Evolutionary conservation across 495 filamentous ascomycete species (phyloP).

Genomic region (Bacidia gigantensis): DNA sequence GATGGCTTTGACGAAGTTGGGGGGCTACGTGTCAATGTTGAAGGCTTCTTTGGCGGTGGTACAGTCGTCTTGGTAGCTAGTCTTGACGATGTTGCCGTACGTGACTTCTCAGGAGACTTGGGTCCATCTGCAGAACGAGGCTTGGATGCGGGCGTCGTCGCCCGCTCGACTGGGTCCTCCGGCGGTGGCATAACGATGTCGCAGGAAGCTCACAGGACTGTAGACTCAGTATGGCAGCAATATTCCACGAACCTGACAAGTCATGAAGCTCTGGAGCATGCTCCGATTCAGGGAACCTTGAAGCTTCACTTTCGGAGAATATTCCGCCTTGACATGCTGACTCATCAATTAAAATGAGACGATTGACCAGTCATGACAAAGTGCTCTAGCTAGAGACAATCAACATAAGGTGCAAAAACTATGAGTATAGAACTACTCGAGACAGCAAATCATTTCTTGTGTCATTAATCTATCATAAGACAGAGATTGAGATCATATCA

Average conservation of each 20-base stretch:
- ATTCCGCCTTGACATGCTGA: too few species aligned
- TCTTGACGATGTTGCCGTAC: background rate
- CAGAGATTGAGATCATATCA: too few species aligned
- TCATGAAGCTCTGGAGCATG: background rate
- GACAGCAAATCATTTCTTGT: too few species aligned
- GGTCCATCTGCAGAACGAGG: conserved; percentile 1
- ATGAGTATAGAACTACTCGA: too few species aligned
- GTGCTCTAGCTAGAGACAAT: too few species aligned
- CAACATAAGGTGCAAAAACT: too few species aligned
- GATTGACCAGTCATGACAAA: too few species aligned
- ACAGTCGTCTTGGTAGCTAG: background rate
- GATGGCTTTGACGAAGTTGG: background rate
- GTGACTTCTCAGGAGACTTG: conserved; percentile 2
- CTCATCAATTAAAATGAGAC: too few species aligned
- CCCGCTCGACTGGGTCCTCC: background rate
- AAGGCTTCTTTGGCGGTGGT: conserved; percentile 1
- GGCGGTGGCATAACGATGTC: background rate
- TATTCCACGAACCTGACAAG: background rate
- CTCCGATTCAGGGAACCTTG: too few species aligned
- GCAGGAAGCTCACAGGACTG: background rate
- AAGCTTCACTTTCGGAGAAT: too few species aligned
- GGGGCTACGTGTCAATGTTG: background rate
- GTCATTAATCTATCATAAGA: too few species aligned
- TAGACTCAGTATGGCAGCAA: background rate
- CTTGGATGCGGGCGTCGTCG: background rate